These are phyloP conservation scores for Penicillium sp. DNA, from an alignment of 2,329 filamentous ascomycete species.

Conservation along the genomic window DNA sequence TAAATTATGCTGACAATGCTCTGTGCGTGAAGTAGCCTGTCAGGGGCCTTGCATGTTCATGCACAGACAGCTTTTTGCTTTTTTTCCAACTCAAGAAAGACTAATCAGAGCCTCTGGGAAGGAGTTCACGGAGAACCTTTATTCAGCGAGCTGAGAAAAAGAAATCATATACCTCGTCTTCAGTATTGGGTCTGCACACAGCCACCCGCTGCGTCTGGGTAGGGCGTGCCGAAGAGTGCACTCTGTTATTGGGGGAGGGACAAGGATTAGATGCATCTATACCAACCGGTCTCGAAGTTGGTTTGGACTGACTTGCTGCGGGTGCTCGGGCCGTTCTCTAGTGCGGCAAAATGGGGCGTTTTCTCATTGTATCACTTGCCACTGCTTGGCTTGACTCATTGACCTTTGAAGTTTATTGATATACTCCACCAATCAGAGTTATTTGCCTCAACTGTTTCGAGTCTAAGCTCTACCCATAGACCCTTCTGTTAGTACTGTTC, in stretches of 20 bases:
- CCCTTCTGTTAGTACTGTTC: neutral
- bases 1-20: neutral
- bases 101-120: neutral
- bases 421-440: neutral
- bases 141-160: conserved; percentile 1
- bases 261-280: conserved; percentile 9
- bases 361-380: neutral
- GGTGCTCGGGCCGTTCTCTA: conserved; percentile 8
- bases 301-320: conserved; percentile 5
- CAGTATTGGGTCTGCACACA: neutral
- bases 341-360: neutral
- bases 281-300: conserved; percentile 4
- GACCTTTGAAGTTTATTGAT: neutral
- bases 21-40: neutral
- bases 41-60: conserved; percentile 4
- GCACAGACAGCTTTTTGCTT: conserved; percentile 1
- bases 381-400: neutral
- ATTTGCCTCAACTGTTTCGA: neutral
- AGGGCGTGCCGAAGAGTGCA: neutral
- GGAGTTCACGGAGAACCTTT: neutral
- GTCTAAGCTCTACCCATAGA: neutral
- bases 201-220: conserved; percentile 3
- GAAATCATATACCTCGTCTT: neutral
- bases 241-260: neutral
- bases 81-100: conserved; percentile 1